Percentiles rank a stretch among this genome's conserved stretches.
phyloP scores from a whole-genome alignment of 1,139 yeast genomes.

The Hemisphaericaspora xylanilytica region DNA sequence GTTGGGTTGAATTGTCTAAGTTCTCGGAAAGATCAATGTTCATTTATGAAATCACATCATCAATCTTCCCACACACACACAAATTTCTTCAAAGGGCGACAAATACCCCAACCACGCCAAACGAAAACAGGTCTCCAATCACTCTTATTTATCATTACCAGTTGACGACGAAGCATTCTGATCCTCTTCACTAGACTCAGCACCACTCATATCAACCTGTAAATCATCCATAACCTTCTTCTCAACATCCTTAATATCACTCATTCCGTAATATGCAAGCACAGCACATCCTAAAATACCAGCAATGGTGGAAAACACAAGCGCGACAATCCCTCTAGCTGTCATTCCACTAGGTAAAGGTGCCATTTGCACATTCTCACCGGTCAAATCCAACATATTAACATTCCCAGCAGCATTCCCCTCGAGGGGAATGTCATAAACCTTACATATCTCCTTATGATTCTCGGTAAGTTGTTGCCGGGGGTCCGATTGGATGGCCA shows the following conservation, averaged over 20 bases:
- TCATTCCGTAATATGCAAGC: slow-evolving; percentile 60
- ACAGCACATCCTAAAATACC: slow-evolving; percentile 58
- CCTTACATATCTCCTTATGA: slow-evolving; percentile 47
- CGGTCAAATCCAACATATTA: slow-evolving; percentile 54
- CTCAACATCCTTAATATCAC: slow-evolving; percentile 63
- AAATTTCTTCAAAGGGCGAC: background rate
- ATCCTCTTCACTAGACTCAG: slow-evolving; percentile 18
- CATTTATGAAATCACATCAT: too few species aligned
- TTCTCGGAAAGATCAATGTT: background rate
- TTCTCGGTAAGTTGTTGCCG: slow-evolving; percentile 42
- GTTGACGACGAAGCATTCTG: background rate
- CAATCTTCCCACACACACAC: background rate
- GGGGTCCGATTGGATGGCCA: slow-evolving; percentile 39
- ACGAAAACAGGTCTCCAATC: background rate
- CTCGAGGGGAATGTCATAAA: slow-evolving; percentile 37
- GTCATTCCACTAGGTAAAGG: slow-evolving; percentile 72
- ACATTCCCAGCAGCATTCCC: slow-evolving; percentile 76
- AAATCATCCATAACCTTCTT: slow-evolving; percentile 56
- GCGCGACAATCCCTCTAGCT: slow-evolving; percentile 62
- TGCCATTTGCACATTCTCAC: slow-evolving; percentile 53
- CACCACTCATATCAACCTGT: slow-evolving; percentile 51
- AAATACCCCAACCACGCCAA: slow-evolving; percentile 26
- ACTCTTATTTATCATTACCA: background rate
- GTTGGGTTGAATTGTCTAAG: background rate
- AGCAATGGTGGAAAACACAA: slow-evolving; percentile 52